Percentiles rank a stretch among this genome's conserved stretches.
Conservation (phyloP, 139 green algal genomes). For the Tetratostichococcus sp. region DNA sequence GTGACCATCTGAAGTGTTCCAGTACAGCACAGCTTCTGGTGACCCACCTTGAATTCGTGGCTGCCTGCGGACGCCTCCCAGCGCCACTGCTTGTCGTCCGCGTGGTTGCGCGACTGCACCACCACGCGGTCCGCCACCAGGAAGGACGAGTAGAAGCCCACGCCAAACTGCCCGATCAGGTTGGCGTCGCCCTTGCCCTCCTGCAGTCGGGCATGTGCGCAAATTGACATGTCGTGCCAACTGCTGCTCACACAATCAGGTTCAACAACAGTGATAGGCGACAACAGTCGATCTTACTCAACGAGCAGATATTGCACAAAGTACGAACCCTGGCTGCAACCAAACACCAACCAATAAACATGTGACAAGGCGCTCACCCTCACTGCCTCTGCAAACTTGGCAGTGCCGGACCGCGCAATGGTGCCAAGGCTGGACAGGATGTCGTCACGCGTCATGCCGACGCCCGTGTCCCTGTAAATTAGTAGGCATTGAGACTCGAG, state of each 20-base stretch:
- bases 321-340: no score
- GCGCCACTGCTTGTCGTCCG: slow-evolving; percentile 70
- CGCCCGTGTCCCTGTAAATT: slow-evolving; percentile 72
- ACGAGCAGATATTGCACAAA: no score
- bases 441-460: slow-evolving; percentile 94
- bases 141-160: slow-evolving; percentile 99
- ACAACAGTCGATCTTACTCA: no score
- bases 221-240: no score
- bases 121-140: slow-evolving; percentile 78
- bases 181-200: slow-evolving; percentile 27
- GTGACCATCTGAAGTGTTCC: no score
- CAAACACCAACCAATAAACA: neutral
- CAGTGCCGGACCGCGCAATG: slow-evolving; percentile 92
- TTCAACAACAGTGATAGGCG: no score
- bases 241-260: no score
- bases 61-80: slow-evolving; percentile 88
- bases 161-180: slow-evolving; percentile 85
- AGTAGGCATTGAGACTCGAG: no score
- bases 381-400: slow-evolving; percentile 96
- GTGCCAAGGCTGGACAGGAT: slow-evolving; percentile 91
- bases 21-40: no score
- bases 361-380: slow-evolving; percentile 35
- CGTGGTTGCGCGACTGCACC: slow-evolving; percentile 78
- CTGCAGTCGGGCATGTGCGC: no score
- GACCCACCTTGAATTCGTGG: slow-evolving; percentile 80